phyloP scores from a whole-genome alignment of 2,329 filamentous ascomycete species.

The Falciphora oryzae region DNA sequence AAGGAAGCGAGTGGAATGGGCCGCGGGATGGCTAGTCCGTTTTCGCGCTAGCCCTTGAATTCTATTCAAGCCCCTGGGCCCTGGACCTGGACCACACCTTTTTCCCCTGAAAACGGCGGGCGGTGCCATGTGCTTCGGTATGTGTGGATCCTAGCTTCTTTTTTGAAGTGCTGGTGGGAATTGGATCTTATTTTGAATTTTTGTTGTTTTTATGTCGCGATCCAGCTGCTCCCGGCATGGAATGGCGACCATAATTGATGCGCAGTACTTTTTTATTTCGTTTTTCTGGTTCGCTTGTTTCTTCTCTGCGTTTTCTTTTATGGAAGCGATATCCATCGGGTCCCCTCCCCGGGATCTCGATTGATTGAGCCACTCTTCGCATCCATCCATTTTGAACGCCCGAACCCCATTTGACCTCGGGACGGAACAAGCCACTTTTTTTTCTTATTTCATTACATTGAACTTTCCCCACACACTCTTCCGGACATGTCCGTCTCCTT shows the following conservation, averaged over 20 bases:
- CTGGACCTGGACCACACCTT: neutral
- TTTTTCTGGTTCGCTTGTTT: neutral
- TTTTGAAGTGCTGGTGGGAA: neutral
- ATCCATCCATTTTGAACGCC: too few species aligned
- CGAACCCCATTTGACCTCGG: neutral
- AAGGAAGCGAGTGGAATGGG: neutral
- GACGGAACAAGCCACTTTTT: neutral
- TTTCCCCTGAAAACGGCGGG: neutral
- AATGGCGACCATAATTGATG: neutral
- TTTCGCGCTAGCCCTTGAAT: neutral
- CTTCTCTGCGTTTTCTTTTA: neutral
- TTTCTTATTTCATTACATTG: neutral
- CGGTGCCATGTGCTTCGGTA: slow-evolving; percentile 7
- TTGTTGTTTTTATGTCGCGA: neutral
- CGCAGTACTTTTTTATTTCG: neutral
- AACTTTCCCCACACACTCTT: neutral
- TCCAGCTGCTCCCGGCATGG: too few species aligned
- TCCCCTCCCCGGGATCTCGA: neutral
- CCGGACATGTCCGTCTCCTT: neutral
- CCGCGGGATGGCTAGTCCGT: too few species aligned
- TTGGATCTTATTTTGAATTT: neutral
- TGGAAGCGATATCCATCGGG: neutral
- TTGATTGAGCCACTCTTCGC: neutral
- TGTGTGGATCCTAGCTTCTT: slow-evolving; percentile 7
- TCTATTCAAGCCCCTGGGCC: too few species aligned